These are phyloP conservation scores for Silene conica DNA, from an alignment of 148 eudicot genomes.

Conservation along the genomic window DNA sequence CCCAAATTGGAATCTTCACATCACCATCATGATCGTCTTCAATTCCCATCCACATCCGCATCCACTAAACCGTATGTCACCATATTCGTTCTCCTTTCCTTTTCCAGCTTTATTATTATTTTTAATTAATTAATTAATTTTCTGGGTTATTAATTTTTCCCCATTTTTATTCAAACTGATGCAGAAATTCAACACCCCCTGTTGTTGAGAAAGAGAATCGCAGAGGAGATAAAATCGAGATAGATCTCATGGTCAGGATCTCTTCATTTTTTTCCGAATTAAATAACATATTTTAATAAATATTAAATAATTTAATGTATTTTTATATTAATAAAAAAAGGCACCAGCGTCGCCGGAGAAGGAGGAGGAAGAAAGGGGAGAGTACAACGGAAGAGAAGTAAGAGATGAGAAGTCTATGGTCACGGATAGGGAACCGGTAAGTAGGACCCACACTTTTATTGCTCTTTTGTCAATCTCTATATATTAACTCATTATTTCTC, in stretches of 20 bases:
- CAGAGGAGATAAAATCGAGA: slow-evolving; percentile 67
- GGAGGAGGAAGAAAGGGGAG: slow-evolving; percentile 38
- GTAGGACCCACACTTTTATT: slow-evolving; percentile 30
- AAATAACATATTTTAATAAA: neutral
- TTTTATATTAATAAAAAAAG: slow-evolving; percentile 28
- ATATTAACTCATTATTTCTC: too few relatives aligned
- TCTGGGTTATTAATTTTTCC: neutral
- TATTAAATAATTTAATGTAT: neutral
- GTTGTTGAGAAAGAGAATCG: slow-evolving; percentile 39
- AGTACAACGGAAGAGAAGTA: slow-evolving; percentile 28
- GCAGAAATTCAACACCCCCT: slow-evolving; percentile 31
- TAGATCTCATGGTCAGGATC: slow-evolving; percentile 89
- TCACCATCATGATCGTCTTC: slow-evolving; percentile 39
- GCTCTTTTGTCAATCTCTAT: neutral
- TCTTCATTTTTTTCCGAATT: neutral
- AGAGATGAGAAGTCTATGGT: slow-evolving; percentile 37
- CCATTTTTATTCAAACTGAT: neutral
- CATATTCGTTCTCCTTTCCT: slow-evolving; percentile 11
- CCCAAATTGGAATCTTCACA: slow-evolving; percentile 40
- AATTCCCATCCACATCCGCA: slow-evolving; percentile 27
- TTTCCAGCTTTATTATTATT: neutral
- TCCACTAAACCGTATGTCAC: slow-evolving; percentile 45
- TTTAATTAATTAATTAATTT: neutral
- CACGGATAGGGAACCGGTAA: slow-evolving; percentile 40
- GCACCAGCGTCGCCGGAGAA: slow-evolving; percentile 82